Evolutionary conservation across 1,139 yeast genomes (phyloP), one percentile per base, ranked within the genome.

Genomic region (Candida mesenterica): DNA sequence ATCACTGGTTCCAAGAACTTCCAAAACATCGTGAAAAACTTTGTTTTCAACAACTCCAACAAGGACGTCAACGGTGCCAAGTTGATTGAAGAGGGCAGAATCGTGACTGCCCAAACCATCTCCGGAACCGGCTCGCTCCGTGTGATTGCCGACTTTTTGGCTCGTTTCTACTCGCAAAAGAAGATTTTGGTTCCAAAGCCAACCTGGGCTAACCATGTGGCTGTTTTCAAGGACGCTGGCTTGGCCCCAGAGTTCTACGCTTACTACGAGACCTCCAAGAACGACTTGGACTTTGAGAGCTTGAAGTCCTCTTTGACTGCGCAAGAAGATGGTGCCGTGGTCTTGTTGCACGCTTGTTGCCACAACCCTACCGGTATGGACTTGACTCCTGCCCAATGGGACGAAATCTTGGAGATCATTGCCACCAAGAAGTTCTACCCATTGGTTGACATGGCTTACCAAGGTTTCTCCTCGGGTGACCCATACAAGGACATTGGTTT

Each of bases 311-410:
- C 74, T 24, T 55, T 71, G 36, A 41, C 57, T 23, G 45, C 56
- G 18, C 75, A 76, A 31, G 72, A 67, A 18, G 61, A 68, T 14
- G 82, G 77, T 20, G 71, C 84, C 13, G 75, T 86, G 42, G 81
- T 90, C 24, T 65, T 90, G 38, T 72, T 90, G 42, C 97, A 90
- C 63, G 95, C 96, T 4, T 89, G 97, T 57, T 94, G 97, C 53
- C 97, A 90, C 68, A 90, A 90, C 64, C 97, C 97, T 28, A 90
- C 97, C 10, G 97, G 97, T 23, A 79, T 90, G 44, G 97, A 90
- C 58, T 94, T 95, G 43, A 73, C 86, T 9, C 62, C 62, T 33
- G 85, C 80, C 34, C 90, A 90, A 57, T 90, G 97, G 97, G 66
- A 67, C 41, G 60, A 73, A 51, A 85, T 90, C 34, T 71, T 82